These are phyloP conservation scores for Pyricularia grisea DNA, from an alignment of 2,329 filamentous ascomycete species.

Conservation along the genomic window DNA sequence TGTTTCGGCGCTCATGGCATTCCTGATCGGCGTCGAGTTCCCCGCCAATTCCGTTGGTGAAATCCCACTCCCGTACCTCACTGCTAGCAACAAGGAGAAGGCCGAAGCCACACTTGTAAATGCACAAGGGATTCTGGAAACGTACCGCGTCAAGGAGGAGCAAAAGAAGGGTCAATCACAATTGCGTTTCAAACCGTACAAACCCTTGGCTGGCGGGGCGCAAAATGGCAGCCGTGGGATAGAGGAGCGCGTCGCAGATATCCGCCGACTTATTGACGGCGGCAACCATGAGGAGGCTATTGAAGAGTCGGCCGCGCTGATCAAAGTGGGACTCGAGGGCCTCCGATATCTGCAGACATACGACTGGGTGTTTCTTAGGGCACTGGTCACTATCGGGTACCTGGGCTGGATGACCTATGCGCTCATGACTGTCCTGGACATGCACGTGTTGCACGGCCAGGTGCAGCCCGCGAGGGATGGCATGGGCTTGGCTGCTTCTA, in stretches of 20 bases:
- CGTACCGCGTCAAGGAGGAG: constrained; percentile 90
- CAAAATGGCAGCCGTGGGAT: constrained; percentile 39
- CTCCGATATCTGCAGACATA: constrained; percentile 94
- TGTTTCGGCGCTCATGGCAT: constrained; percentile 90
- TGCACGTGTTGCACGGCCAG: constrained; percentile 71
- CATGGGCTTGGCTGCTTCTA: constrained; percentile 56
- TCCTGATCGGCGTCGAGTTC: constrained; percentile 78
- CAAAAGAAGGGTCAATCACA: constrained; percentile 64
- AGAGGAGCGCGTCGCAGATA: constrained; percentile 57
- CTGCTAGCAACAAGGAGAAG: constrained; percentile 64
- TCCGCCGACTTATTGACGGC: constrained; percentile 56
- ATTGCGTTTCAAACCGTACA: constrained; percentile 69
- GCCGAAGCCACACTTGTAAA: constrained; percentile 79
- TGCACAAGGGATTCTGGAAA: constrained; percentile 79
- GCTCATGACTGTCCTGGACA: constrained; percentile 76
- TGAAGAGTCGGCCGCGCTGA: constrained; percentile 63
- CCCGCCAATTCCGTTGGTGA: constrained; percentile 95
- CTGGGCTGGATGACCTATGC: constrained; percentile 94
- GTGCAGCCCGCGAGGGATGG: constrained; percentile 54
- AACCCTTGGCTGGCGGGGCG: constrained; percentile 50
- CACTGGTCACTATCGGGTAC: constrained; percentile 82
- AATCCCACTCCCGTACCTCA: constrained; percentile 74
- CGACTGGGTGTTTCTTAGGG: constrained; percentile 91
- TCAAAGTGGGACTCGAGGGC: constrained; percentile 69
- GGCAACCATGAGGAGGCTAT: constrained; percentile 70